phyloP scores from a whole-genome alignment of 139 green algal species.

The Pseudopediastrum boryanum region DNA sequence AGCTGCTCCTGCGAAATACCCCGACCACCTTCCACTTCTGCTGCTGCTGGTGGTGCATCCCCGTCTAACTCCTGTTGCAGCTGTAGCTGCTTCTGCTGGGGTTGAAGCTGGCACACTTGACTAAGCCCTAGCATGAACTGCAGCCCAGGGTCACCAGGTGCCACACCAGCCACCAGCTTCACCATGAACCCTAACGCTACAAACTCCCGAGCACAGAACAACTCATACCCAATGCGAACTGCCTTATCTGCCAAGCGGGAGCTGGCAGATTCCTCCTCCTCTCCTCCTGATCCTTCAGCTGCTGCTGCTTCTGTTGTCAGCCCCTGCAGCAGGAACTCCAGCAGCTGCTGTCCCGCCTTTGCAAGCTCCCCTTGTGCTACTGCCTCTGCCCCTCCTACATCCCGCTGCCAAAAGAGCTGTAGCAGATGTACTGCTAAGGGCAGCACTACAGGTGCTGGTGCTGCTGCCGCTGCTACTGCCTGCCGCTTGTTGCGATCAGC shows the following conservation, averaged over 20 bases:
- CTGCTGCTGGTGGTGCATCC: no score
- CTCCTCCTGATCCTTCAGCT: constrained; percentile 17
- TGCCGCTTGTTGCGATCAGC: neutral
- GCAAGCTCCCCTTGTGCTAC: neutral
- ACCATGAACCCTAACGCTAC: constrained; percentile 36
- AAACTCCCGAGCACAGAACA: constrained; percentile 51
- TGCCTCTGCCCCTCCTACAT: neutral
- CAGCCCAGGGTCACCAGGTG: constrained; percentile 29
- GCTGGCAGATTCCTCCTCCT: constrained; percentile 21
- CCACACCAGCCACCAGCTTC: constrained; percentile 30
- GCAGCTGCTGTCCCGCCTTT: neutral
- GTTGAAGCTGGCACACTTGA: constrained; percentile 7
- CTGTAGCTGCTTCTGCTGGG: constrained; percentile 30
- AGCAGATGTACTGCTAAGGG: constrained; percentile 28
- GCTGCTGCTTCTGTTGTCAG: constrained; percentile 41
- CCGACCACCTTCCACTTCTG: no score
- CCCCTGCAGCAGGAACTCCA: constrained; percentile 21
- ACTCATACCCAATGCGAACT: constrained; percentile 49
- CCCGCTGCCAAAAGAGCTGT: constrained; percentile 11
- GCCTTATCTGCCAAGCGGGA: constrained; percentile 16
- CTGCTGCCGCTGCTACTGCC: constrained; percentile 18
- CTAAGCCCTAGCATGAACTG: constrained; percentile 52
- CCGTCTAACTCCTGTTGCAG: no score
- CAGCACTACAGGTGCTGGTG: neutral
- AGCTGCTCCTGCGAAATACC: constrained; percentile 39